Percentiles rank a stretch among this genome's conserved stretches.
Conservation (phyloP, 306 rosid species). For the Cyclanthera cordifolia region DNA sequence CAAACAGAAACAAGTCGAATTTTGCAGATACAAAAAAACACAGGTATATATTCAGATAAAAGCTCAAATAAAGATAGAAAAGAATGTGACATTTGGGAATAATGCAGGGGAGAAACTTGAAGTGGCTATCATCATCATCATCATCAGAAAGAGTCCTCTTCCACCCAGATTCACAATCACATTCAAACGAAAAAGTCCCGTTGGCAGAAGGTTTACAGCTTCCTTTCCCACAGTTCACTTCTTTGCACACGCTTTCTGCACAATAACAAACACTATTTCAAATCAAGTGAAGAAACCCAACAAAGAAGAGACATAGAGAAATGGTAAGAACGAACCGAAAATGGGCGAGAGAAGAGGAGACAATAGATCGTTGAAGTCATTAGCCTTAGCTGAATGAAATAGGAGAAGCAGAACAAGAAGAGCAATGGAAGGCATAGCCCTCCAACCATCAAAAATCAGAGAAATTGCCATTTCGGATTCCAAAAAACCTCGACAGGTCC, state of each 20-base stretch:
- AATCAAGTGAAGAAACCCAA: constrained; percentile 3
- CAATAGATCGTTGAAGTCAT: constrained; percentile 26
- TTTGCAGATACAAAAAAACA: not conserved
- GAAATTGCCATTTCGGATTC: not conserved
- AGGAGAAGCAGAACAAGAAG: constrained; percentile 24
- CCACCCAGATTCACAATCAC: constrained; percentile 75
- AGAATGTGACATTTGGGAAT: constrained; percentile 58
- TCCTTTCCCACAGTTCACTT: constrained; percentile 68
- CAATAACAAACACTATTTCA: not conserved
- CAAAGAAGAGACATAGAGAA: not conserved
- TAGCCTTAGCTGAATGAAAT: constrained; percentile 29
- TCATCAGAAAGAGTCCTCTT: constrained; percentile 29
- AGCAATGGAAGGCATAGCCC: constrained; percentile 37
- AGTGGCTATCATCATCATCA: constrained; percentile 6
- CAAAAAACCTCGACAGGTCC: not conserved
- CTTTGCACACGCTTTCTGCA: constrained; percentile 58
- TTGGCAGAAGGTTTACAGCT: constrained; percentile 54
- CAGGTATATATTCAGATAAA: not conserved
- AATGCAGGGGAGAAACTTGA: constrained; percentile 73
- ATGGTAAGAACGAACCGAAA: constrained; percentile 30
- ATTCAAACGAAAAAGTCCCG: constrained; percentile 42
- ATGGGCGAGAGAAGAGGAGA: constrained; percentile 53
- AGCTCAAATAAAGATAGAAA: not conserved
- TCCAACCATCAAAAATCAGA: not conserved
- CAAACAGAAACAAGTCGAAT: not conserved